These are phyloP conservation scores for Exophiala sp. DNA, from an alignment of 2,329 filamentous ascomycete species.

Conservation along the genomic window DNA sequence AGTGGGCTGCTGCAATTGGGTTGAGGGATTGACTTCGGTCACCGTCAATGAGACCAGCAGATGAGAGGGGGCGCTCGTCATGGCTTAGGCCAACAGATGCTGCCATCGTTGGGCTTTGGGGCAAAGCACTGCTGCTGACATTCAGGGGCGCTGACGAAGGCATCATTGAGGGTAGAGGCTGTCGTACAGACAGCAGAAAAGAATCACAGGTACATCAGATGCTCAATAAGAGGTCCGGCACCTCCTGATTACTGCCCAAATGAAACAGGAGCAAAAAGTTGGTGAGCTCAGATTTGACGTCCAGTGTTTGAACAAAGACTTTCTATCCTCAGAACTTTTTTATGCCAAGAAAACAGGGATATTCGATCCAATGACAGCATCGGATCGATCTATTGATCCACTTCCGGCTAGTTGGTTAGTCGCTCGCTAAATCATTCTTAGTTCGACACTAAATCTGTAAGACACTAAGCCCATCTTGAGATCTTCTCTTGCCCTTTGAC, in stretches of 20 bases:
- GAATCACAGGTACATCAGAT: constrained; percentile 17
- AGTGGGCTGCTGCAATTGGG: constrained; percentile 60
- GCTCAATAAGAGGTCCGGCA: not conserved
- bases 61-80: constrained; percentile 9
- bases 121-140: constrained; percentile 28
- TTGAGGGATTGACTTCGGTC: constrained; percentile 35
- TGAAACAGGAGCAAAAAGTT: constrained; percentile 3
- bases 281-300: not conserved
- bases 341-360: constrained; percentile 6
- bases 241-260: not conserved
- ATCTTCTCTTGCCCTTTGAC: not conserved
- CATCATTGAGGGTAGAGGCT: constrained; percentile 15
- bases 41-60: constrained; percentile 6
- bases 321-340: constrained; percentile 1
- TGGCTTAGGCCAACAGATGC: constrained; percentile 36
- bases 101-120: constrained; percentile 40
- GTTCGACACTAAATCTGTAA: not conserved
- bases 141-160: constrained; percentile 5
- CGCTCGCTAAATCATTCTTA: not conserved
- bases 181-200: constrained; percentile 16
- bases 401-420: not conserved
- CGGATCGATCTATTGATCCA: not conserved
- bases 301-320: too few relatives aligned
- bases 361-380: not conserved
- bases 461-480: not conserved